Conservation (phyloP, 2,329 filamentous ascomycete genomes). For the Sporothrix schenckii region DNA sequence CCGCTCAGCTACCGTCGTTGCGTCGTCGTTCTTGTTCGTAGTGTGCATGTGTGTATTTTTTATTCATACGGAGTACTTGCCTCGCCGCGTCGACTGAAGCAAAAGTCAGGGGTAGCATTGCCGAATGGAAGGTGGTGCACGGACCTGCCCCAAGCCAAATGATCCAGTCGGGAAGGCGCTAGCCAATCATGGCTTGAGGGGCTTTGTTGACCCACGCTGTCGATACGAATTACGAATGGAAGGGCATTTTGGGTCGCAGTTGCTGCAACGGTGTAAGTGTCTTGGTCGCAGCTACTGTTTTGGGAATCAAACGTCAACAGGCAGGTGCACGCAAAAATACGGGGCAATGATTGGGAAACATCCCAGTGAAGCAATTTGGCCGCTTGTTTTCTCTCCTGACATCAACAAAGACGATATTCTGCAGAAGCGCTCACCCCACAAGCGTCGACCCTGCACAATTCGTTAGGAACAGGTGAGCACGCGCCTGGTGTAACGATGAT, state of each 20-base stretch:
- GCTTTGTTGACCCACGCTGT: not conserved
- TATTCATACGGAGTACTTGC: not conserved
- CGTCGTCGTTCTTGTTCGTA: not conserved
- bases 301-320: not conserved
- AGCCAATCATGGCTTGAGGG: constrained; percentile 15
- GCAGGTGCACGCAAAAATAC: not conserved
- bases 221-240: too few relatives aligned
- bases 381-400: not conserved
- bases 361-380: not conserved
- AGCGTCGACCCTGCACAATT: not conserved
- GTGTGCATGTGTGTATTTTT: not conserved
- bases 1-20: not conserved
- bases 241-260: constrained; percentile 5
- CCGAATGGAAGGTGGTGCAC: constrained; percentile 27
- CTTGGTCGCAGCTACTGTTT: constrained; percentile 8
- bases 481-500: not conserved
- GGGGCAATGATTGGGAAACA: not conserved
- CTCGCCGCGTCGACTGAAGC: constrained; percentile 12
- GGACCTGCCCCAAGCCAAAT: constrained; percentile 16
- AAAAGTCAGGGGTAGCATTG: constrained; percentile 30
- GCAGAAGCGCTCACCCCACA: not conserved
- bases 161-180: not conserved
- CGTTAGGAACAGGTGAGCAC: not conserved
- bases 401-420: constrained; percentile 1
- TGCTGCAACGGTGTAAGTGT: constrained; percentile 9